Conservation (phyloP, 225 moss, liverwort and hornwort genomes). For the Sphagnum contortum region DNA sequence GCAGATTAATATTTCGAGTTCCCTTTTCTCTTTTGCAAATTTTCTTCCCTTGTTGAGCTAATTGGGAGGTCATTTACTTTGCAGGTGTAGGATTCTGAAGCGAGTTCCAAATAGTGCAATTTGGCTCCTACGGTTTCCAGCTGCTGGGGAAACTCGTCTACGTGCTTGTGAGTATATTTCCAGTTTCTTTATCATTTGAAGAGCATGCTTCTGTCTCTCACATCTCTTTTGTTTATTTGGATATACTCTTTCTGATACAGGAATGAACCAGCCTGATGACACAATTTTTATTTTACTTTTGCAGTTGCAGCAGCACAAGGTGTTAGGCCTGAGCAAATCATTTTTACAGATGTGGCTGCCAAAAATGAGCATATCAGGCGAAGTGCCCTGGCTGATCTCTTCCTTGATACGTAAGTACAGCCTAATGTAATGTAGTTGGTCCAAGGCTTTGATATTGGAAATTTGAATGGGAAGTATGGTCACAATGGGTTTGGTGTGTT, state of each 20-base stretch:
- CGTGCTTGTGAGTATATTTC: conserved; percentile 67
- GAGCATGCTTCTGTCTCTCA: neutral
- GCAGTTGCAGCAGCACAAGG: conserved; percentile 94
- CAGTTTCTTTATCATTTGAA: neutral
- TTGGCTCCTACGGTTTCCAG: conserved; percentile 94
- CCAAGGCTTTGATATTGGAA: too few species aligned
- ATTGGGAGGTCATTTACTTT: neutral
- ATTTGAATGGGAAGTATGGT: too few species aligned
- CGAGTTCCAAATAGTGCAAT: conserved; percentile 91
- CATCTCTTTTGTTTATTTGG: neutral
- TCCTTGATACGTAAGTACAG: conserved; percentile 78
- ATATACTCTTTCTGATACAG: too few species aligned
- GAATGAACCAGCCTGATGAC: neutral
- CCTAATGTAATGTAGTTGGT: neutral
- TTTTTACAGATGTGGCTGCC: conserved; percentile 95
- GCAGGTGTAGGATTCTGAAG: conserved; percentile 93
- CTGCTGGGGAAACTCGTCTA: conserved; percentile 88
- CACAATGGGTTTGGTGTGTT: too few species aligned
- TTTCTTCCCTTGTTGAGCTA: too few species aligned
- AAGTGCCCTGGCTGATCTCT: conserved; percentile 87
- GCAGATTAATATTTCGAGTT: too few species aligned
- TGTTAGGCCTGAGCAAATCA: conserved; percentile 88
- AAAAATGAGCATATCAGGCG: conserved; percentile 96
- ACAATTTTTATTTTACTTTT: neutral
- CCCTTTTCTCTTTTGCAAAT: too few species aligned